A percentile compares a stretch with the other conserved stretches of the same genome.
These are phyloP conservation scores for Teratosphaeria gauchensis DNA, from an alignment of 2,329 filamentous ascomycete species.

Conservation along the genomic window DNA sequence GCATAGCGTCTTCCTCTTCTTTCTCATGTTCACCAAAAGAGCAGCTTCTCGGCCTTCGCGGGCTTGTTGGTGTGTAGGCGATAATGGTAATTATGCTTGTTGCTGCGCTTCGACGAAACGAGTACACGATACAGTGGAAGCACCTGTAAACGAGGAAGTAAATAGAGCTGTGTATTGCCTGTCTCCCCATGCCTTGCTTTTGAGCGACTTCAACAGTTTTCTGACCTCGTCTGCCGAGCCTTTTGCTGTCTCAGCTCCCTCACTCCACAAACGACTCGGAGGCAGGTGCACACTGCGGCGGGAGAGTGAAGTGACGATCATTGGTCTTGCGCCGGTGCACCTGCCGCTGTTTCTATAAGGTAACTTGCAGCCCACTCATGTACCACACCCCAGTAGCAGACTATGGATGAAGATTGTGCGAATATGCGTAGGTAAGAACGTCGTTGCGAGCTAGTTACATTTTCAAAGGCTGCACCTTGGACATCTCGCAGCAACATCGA, in stretches of 20 bases:
- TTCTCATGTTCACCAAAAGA: conserved; percentile 3
- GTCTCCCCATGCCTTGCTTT: not conserved
- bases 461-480: not conserved
- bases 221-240: not conserved
- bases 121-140: not conserved
- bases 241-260: too few species aligned
- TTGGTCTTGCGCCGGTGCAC: too few species aligned
- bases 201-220: not conserved
- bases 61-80: conserved; percentile 11
- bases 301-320: too few species aligned
- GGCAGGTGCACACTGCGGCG: too few species aligned
- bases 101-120: conserved; percentile 1
- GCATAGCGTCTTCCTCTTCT: conserved; percentile 6
- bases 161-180: not conserved
- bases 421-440: too few species aligned
- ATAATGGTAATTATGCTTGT: conserved; percentile 19
- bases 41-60: conserved; percentile 16
- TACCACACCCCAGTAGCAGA: too few species aligned
- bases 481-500: not conserved
- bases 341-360: too few species aligned
- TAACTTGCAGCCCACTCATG: too few species aligned
- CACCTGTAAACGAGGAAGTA: not conserved
- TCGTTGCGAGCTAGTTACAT: not conserved
- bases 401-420: too few species aligned
- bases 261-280: too few species aligned